phyloP scores from a whole-genome alignment of 1,284 basidiomycete species.

The Earliella scabrosa region DNA sequence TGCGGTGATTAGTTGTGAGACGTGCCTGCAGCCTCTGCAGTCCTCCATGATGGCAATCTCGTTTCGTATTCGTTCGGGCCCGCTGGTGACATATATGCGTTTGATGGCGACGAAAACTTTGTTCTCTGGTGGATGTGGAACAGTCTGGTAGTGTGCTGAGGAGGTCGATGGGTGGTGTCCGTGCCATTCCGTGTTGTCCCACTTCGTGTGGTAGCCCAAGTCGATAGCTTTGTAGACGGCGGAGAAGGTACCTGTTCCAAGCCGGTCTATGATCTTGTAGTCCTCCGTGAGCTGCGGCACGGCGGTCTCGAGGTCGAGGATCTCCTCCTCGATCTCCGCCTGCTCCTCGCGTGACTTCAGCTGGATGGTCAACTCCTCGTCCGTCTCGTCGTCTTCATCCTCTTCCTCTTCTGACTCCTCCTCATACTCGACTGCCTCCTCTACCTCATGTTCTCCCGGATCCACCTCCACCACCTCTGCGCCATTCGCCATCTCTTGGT shows the following conservation, averaged over 20 bases:
- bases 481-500: slow-evolving; percentile 11
- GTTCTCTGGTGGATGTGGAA: slow-evolving; percentile 41
- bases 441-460: slow-evolving; percentile 10
- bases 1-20: slow-evolving; percentile 93
- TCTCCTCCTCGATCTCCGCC: slow-evolving; percentile 78
- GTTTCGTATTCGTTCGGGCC: slow-evolving; percentile 91
- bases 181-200: slow-evolving; percentile 86
- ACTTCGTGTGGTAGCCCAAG: slow-evolving; percentile 72
- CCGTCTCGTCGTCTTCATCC: slow-evolving; percentile 46
- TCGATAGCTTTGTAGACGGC: slow-evolving; percentile 98
- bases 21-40: slow-evolving; percentile 80
- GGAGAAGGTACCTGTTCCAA: slow-evolving; percentile 98
- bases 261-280: slow-evolving; percentile 87
- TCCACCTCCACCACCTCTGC: neutral
- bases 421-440: slow-evolving; percentile 26
- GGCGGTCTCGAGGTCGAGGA: slow-evolving; percentile 60
- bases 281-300: slow-evolving; percentile 69
- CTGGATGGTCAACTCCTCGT: slow-evolving; percentile 61
- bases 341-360: slow-evolving; percentile 72
- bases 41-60: slow-evolving; percentile 95
- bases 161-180: slow-evolving; percentile 63
- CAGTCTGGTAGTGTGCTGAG: slow-evolving; percentile 64
- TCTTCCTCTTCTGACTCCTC: slow-evolving; percentile 38
- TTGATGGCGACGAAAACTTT: slow-evolving; percentile 93
- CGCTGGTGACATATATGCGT: slow-evolving; percentile 96